Percentiles rank a stretch among this genome's conserved stretches.
Conservation (phyloP, 352 stramenopile species). For the Pythium coloratum region DNA sequence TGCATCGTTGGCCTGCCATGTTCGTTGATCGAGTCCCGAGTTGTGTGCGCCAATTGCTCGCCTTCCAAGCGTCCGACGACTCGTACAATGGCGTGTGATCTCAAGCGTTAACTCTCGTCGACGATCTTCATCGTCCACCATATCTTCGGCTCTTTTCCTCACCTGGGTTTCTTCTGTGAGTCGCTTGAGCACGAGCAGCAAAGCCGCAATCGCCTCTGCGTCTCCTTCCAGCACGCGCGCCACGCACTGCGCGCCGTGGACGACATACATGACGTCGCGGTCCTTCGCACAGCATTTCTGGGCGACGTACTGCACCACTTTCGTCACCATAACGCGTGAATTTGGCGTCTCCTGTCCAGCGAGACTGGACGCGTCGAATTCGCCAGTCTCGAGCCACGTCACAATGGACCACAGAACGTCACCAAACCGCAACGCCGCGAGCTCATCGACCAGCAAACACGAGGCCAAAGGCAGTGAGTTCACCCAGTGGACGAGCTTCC, state of each 20-base stretch:
- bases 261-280: constrained; percentile 42
- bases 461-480: constrained; percentile 65
- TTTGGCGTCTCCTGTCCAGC: constrained; percentile 7
- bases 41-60: background rate
- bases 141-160: background rate
- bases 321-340: constrained; percentile 25
- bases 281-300: constrained; percentile 41
- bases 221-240: constrained; percentile 38
- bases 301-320: constrained; percentile 45
- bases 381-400: constrained; percentile 31
- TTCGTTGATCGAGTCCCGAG: background rate
- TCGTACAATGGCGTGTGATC: background rate
- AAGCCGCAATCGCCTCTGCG: constrained; percentile 38
- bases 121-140: background rate
- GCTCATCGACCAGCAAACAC: constrained; percentile 59
- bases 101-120: background rate
- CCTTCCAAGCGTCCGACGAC: background rate
- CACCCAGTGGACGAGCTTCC: constrained; percentile 69
- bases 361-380: background rate
- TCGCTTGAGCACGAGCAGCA: constrained; percentile 48
- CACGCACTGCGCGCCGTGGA: constrained; percentile 49
- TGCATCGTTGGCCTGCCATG: no score
- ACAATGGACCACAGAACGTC: constrained; percentile 59
- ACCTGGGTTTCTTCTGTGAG: constrained; percentile 12
- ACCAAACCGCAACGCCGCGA: constrained; percentile 56